Percentiles rank a stretch among this genome's conserved stretches.
Evolutionary conservation across 2,329 filamentous ascomycete genomes (phyloP).

Genomic region (Talaromyces sp.): DNA sequence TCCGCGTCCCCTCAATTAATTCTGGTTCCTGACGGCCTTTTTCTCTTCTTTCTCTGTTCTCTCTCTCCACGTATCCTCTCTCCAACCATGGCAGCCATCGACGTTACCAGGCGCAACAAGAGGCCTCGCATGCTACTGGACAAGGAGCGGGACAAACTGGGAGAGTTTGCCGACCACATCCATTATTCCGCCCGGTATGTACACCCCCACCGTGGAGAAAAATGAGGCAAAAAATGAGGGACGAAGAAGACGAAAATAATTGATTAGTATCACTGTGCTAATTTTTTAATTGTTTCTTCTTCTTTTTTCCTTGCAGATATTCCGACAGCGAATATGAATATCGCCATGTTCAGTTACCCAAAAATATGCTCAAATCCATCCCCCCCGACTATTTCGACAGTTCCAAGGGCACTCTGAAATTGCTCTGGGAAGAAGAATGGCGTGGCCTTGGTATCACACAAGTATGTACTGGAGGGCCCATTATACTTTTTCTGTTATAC

Average conservation of each 20-base stretch:
- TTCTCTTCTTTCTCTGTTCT: not conserved
- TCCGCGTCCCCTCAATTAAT: not conserved
- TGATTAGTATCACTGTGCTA: not conserved
- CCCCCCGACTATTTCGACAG: slow-evolving; percentile 91
- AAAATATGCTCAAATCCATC: slow-evolving; percentile 96
- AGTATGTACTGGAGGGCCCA: slow-evolving; percentile 48
- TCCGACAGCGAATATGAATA: slow-evolving; percentile 92
- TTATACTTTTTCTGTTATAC: not conserved
- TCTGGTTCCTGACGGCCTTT: not conserved
- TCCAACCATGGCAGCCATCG: slow-evolving; percentile 54
- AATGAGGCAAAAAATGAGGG: not conserved
- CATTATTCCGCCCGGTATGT: slow-evolving; percentile 88
- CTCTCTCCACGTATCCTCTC: not conserved
- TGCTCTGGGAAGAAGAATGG: slow-evolving; percentile 99
- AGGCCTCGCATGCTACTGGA: slow-evolving; percentile 76
- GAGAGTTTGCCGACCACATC: slow-evolving; percentile 89
- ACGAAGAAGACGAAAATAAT: not conserved
- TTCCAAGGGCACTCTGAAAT: slow-evolving; percentile 84
- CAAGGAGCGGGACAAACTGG: slow-evolving; percentile 73
- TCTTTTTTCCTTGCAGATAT: slow-evolving; percentile 57
- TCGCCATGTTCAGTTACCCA: slow-evolving; percentile 94
- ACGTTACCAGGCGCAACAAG: slow-evolving; percentile 81
- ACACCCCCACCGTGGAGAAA: not conserved
- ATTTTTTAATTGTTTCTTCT: no score
- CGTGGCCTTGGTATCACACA: slow-evolving; percentile 94